These are phyloP conservation scores for Platismatia glauca DNA, from an alignment of 495 filamentous ascomycete species.

Conservation along the genomic window DNA sequence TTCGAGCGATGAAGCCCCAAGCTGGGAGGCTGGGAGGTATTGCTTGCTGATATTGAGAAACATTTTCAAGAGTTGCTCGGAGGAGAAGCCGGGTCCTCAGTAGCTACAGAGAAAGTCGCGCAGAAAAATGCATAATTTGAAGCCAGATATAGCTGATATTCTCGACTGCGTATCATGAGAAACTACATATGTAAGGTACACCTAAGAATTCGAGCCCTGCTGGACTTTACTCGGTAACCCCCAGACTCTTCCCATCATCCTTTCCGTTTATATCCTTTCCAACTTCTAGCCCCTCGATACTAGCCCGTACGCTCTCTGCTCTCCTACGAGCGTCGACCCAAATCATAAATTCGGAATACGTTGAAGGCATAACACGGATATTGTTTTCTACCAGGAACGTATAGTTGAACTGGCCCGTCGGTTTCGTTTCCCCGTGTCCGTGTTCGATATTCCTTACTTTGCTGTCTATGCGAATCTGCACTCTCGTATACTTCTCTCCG, in stretches of 20 bases:
- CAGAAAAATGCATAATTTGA: not conserved
- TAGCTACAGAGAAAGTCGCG: not conserved
- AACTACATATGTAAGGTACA: not conserved
- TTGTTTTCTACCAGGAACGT: conserved; percentile 69
- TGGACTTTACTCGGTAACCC: conserved; percentile 14
- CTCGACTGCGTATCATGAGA: not conserved
- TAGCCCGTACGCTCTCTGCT: conserved; percentile 37
- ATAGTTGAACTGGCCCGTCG: conserved; percentile 79
- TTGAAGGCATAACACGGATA: conserved; percentile 65
- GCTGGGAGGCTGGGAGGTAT: not conserved
- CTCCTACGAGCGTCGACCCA: conserved; percentile 65
- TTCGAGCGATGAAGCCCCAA: not conserved
- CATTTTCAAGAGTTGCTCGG: not conserved
- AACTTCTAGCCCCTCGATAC: conserved; percentile 15
- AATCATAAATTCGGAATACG: conserved; percentile 70
- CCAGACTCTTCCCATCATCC: conserved; percentile 9
- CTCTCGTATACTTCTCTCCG: conserved; percentile 45
- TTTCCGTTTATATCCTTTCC: conserved; percentile 27
- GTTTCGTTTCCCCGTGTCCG: conserved; percentile 63
- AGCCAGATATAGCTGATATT: not conserved
- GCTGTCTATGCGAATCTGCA: conserved; percentile 70
- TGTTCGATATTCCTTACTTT: conserved; percentile 75
- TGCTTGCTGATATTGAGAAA: not conserved
- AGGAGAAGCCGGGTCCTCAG: not conserved
- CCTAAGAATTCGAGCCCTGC: not conserved